Evolutionary conservation across 139 green algal genomes (phyloP).

Genomic region (Mychonastes homosphaera): DNA sequence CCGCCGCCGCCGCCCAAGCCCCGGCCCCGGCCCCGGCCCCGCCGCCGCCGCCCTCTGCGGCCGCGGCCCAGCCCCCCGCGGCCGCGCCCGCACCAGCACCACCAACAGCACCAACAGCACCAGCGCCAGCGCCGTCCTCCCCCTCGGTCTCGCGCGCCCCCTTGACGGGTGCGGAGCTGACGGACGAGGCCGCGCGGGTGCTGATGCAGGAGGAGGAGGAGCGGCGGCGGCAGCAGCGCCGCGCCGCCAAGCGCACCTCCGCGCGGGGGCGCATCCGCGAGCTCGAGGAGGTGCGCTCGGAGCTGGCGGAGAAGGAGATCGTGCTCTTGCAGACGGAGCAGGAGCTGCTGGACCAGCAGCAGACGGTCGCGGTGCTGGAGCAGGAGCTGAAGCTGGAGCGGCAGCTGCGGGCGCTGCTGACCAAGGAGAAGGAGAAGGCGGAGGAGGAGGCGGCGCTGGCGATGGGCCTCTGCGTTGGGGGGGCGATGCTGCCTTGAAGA

Average conservation of each 20-base stretch:
- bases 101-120: too few relatives aligned
- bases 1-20: too few relatives aligned
- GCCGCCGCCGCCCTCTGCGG: too few relatives aligned
- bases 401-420: slow-evolving; percentile 71
- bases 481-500: slow-evolving; percentile 58
- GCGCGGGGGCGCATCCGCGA: slow-evolving; percentile 57
- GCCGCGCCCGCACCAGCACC: too few relatives aligned
- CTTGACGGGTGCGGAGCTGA: slow-evolving; percentile 23
- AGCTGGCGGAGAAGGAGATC: slow-evolving; percentile 71
- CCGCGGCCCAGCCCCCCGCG: too few relatives aligned
- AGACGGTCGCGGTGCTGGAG: slow-evolving; percentile 60
- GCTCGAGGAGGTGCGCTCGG: slow-evolving; percentile 56
- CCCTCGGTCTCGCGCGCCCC: too few relatives aligned
- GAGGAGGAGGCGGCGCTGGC: slow-evolving; percentile 77
- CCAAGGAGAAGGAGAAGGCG: slow-evolving; percentile 78
- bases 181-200: slow-evolving; percentile 28
- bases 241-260: slow-evolving; percentile 32
- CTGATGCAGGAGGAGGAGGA: slow-evolving; percentile 47
- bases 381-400: slow-evolving; percentile 75
- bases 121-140: too few relatives aligned
- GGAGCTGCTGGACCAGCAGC: slow-evolving; percentile 68
- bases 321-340: slow-evolving; percentile 67
- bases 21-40: too few relatives aligned
- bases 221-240: slow-evolving; percentile 22
- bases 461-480: slow-evolving; percentile 66